Conservation (phyloP, 768 basidiomycete species). For the Clathrus columnatus region DNA sequence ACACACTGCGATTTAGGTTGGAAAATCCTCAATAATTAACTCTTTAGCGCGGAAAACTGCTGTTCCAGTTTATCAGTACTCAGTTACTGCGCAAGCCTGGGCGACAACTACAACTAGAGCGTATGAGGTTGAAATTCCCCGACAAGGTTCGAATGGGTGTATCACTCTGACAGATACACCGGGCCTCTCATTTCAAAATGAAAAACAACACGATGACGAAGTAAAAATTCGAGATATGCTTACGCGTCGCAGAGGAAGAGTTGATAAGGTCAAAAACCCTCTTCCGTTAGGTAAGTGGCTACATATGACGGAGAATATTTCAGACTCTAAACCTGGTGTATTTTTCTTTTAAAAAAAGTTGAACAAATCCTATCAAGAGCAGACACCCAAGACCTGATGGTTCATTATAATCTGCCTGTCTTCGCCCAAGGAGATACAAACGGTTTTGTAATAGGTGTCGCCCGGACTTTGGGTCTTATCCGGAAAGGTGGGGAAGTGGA, state of each 20-base stretch:
- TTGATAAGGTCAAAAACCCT: constrained; percentile 81
- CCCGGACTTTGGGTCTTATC: constrained; percentile 63
- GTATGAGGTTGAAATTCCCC: constrained; percentile 48
- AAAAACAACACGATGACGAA: constrained; percentile 31
- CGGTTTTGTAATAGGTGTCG: constrained; percentile 70
- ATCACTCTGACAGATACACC: constrained; percentile 81
- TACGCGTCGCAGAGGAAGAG: constrained; percentile 68
- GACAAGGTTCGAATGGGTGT: constrained; percentile 30
- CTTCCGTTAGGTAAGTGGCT: constrained; percentile 48
- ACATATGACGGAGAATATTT: background rate
- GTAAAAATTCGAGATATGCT: constrained; percentile 57
- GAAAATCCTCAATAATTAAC: constrained; percentile 83
- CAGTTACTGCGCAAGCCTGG: constrained; percentile 41
- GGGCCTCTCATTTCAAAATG: constrained; percentile 53
- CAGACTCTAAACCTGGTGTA: constrained; percentile 13
- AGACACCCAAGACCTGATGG: constrained; percentile 75
- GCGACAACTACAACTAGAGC: constrained; percentile 68
- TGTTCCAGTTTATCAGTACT: constrained; percentile 45
- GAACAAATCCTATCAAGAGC: constrained; percentile 59
- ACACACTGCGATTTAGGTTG: constrained; percentile 38
- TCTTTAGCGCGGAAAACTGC: constrained; percentile 48
- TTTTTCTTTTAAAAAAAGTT: constrained; percentile 32
- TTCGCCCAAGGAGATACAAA: constrained; percentile 58
- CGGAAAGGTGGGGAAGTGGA: constrained; percentile 77
- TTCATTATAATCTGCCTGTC: constrained; percentile 77